These are phyloP conservation scores for Begonia peltatifolia DNA, from an alignment of 306 rosid species.

Conservation along the genomic window DNA sequence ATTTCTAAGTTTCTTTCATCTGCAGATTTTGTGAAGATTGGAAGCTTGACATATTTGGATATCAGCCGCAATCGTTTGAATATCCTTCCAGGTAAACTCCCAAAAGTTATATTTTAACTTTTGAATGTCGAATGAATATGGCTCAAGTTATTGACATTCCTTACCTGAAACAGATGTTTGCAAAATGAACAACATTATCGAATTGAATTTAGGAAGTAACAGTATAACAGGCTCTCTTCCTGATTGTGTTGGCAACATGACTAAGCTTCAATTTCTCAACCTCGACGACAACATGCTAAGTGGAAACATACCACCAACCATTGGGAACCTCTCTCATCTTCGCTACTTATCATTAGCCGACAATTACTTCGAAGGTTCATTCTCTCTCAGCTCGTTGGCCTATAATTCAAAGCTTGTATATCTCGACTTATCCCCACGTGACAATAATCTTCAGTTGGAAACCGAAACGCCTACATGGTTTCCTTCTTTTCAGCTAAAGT, in stretches of 20 bases:
- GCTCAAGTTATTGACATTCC: neutral
- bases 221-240: slow-evolving; percentile 4
- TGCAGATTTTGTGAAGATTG: neutral
- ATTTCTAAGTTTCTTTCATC: neutral
- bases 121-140: neutral
- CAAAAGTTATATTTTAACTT: neutral
- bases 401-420: slow-evolving; percentile 12
- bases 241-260: slow-evolving; percentile 1
- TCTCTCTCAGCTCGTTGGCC: slow-evolving; percentile 12
- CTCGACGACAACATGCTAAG: neutral
- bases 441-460: slow-evolving; percentile 3
- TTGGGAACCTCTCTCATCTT: neutral
- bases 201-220: slow-evolving; percentile 5
- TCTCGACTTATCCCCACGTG: slow-evolving; percentile 2
- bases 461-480: slow-evolving; percentile 9
- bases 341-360: slow-evolving; percentile 1
- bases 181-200: slow-evolving; percentile 6
- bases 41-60: neutral
- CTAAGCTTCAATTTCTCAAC: neutral
- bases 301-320: neutral
- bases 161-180: slow-evolving; percentile 2
- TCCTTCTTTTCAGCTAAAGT: slow-evolving; percentile 17
- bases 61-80: neutral
- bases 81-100: neutral
- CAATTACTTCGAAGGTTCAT: slow-evolving; percentile 10